These are phyloP conservation scores for Cylindrodendrum hubeiense DNA, from an alignment of 2,329 filamentous ascomycete species.

Conservation along the genomic window DNA sequence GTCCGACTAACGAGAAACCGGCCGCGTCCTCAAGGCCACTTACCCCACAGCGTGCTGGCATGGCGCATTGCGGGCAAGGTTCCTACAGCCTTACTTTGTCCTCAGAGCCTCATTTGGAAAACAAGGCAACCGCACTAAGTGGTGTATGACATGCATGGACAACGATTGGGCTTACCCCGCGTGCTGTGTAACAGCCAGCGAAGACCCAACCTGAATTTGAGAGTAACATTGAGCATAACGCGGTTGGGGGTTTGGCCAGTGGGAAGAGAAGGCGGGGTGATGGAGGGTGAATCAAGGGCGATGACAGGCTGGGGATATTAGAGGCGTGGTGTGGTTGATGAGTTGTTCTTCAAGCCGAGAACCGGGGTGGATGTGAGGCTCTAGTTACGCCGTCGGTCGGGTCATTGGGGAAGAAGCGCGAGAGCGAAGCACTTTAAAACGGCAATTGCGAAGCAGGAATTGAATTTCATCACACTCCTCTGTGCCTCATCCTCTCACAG, in stretches of 20 bases:
- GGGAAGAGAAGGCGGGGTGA: slow-evolving; percentile 24
- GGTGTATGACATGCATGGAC: slow-evolving; percentile 20
- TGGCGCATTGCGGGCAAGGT: neutral
- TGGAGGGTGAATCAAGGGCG: slow-evolving; percentile 32
- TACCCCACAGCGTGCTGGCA: slow-evolving; percentile 7
- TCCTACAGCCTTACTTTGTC: slow-evolving; percentile 16
- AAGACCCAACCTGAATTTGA: slow-evolving; percentile 39
- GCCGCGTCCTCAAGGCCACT: slow-evolving; percentile 18
- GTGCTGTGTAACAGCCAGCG: slow-evolving; percentile 34
- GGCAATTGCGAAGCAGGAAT: slow-evolving; percentile 32
- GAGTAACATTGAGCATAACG: slow-evolving; percentile 34
- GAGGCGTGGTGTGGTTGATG: slow-evolving; percentile 44
- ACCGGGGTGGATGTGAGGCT: slow-evolving; percentile 39
- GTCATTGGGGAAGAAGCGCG: slow-evolving; percentile 1
- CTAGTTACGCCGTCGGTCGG: slow-evolving; percentile 35
- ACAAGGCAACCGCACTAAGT: slow-evolving; percentile 32
- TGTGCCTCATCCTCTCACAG: slow-evolving; percentile 8
- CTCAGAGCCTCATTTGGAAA: slow-evolving; percentile 7
- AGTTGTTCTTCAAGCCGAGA: slow-evolving; percentile 39
- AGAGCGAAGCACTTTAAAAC: slow-evolving; percentile 37
- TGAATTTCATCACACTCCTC: slow-evolving; percentile 23
- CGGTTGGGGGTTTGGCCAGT: slow-evolving; percentile 27
- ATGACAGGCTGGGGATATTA: slow-evolving; percentile 22
- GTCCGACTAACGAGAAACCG: slow-evolving; percentile 26
- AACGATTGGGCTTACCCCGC: slow-evolving; percentile 44